These are phyloP conservation scores for Baudoinia panamericana DNA, from an alignment of 495 filamentous ascomycete genomes.

Conservation along the genomic window DNA sequence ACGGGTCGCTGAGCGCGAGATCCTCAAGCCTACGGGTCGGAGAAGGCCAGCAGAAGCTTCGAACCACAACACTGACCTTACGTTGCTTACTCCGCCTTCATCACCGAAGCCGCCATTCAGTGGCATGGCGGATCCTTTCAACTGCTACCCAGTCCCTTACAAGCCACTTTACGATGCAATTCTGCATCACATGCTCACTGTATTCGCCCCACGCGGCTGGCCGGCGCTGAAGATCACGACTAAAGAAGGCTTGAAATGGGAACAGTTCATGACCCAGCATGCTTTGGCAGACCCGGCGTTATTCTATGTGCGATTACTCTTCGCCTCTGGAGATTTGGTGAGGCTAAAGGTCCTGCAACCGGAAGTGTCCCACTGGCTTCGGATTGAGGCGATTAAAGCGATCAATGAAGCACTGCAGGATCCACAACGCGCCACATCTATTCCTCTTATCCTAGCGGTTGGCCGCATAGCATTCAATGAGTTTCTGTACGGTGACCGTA, in stretches of 20 bases:
- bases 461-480: constrained; percentile 16
- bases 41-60: no score
- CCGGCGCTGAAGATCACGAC: constrained; percentile 12
- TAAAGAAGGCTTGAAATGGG: constrained; percentile 11
- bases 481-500: constrained; percentile 7
- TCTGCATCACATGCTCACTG: constrained; percentile 15
- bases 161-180: constrained; percentile 12
- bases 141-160: constrained; percentile 13
- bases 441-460: constrained; percentile 13
- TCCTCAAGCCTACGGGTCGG: no score
- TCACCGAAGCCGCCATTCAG: constrained; percentile 3
- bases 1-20: not conserved
- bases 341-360: constrained; percentile 3
- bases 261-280: constrained; percentile 14
- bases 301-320: constrained; percentile 16
- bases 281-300: constrained; percentile 13
- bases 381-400: constrained; percentile 3
- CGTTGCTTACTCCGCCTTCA: constrained; percentile 2
- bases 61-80: no score
- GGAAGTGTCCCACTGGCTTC: constrained; percentile 10
- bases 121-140: constrained; percentile 12
- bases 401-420: constrained; percentile 16
- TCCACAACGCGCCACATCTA: constrained; percentile 10
- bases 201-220: constrained; percentile 17
- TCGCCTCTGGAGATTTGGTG: constrained; percentile 11